phyloP scores from a whole-genome alignment of 2,329 filamentous ascomycete genomes.

The Claviceps maximensis region DNA sequence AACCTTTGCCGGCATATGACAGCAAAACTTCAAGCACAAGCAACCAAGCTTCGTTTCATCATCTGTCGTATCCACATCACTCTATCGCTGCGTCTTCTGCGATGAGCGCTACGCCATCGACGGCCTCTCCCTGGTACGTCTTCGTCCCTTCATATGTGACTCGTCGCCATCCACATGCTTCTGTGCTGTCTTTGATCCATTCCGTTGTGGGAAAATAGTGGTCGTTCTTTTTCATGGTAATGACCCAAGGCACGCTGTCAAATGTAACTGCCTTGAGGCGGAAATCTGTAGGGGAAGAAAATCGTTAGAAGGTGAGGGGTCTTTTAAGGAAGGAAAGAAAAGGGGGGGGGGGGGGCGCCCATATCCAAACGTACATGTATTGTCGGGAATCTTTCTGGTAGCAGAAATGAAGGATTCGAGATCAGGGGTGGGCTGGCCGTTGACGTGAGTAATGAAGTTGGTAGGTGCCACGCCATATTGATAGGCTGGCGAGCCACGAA shows the following conservation, averaged over 20 bases:
- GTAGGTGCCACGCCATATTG: slow-evolving; percentile 89
- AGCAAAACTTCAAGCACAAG: background rate
- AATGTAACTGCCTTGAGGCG: slow-evolving; percentile 94
- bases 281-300: slow-evolving; percentile 52
- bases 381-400: slow-evolving; percentile 81
- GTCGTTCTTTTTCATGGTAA: slow-evolving; percentile 99
- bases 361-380: slow-evolving; percentile 54
- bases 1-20: slow-evolving; percentile 1
- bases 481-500: slow-evolving; percentile 69
- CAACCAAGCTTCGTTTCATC: background rate
- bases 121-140: slow-evolving; percentile 39
- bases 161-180: slow-evolving; percentile 48
- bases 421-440: slow-evolving; percentile 73
- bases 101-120: slow-evolving; percentile 31
- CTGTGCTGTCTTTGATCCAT: slow-evolving; percentile 49
- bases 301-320: slow-evolving; percentile 9
- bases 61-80: slow-evolving; percentile 8
- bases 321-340: background rate
- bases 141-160: slow-evolving; percentile 47
- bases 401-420: slow-evolving; percentile 68
- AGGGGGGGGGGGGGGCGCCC: background rate
- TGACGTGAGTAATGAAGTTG: slow-evolving; percentile 95
- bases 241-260: slow-evolving; percentile 97
- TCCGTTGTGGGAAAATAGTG: slow-evolving; percentile 75
- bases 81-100: slow-evolving; percentile 32